Evolutionary conservation across 1,284 basidiomycete genomes (phyloP).

Genomic region (Apiotrichum gracile): DNA sequence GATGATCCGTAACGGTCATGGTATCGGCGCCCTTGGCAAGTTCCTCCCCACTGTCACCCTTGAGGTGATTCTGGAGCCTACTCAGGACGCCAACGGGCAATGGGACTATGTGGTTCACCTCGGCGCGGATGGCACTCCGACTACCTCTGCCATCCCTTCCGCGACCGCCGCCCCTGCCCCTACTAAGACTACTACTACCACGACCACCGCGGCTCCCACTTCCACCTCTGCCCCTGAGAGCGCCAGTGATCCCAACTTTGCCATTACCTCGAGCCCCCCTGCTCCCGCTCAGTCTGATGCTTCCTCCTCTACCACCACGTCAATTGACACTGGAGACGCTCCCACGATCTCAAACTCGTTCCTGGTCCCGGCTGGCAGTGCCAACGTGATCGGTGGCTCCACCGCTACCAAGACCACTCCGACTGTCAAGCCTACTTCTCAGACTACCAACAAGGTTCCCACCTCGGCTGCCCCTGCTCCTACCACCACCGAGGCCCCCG

Average conservation of each 20-base stretch:
- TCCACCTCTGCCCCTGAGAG: neutral
- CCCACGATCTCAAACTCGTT: slow-evolving; percentile 20
- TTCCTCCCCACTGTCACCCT: slow-evolving; percentile 44
- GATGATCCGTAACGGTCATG: slow-evolving; percentile 17
- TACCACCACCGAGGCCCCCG: neutral
- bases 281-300: too few relatives aligned
- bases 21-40: slow-evolving; percentile 21
- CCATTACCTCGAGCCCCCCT: neutral
- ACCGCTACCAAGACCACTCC: slow-evolving; percentile 1
- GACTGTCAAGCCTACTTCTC: neutral
- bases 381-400: slow-evolving; percentile 12
- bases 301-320: slow-evolving; percentile 1
- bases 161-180: slow-evolving; percentile 7
- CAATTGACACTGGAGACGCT: slow-evolving; percentile 5
- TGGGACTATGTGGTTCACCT: slow-evolving; percentile 47
- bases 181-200: neutral
- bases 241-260: neutral
- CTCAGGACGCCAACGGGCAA: slow-evolving; percentile 43
- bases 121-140: slow-evolving; percentile 43
- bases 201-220: neutral
- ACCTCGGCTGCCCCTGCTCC: neutral
- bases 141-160: slow-evolving; percentile 37
- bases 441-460: too few relatives aligned
- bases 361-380: slow-evolving; percentile 23
- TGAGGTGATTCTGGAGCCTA: slow-evolving; percentile 43